Evolutionary conservation across 2,329 filamentous ascomycete species (phyloP).

Genomic region (Aspergillus carbonarius): DNA sequence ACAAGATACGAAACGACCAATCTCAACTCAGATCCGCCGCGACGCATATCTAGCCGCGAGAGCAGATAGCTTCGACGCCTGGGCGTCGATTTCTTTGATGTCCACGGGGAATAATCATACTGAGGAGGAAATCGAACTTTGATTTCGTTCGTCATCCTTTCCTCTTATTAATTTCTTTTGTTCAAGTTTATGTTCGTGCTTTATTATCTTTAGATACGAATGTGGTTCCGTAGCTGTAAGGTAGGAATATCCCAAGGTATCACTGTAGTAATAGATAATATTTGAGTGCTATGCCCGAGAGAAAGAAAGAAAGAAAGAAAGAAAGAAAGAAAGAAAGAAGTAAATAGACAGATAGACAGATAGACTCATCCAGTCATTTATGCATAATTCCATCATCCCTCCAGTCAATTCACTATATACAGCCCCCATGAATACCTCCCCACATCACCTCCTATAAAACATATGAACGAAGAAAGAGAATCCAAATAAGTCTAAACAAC

Average conservation of each 20-base stretch:
- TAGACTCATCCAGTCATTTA: neutral
- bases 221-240: too few species aligned
- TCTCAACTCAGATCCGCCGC: conserved; percentile 25
- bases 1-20: conserved; percentile 7
- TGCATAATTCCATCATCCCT: neutral
- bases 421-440: neutral
- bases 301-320: too few species aligned
- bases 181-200: neutral
- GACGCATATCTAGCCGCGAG: conserved; percentile 44
- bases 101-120: conserved; percentile 46
- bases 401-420: neutral
- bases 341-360: too few species aligned
- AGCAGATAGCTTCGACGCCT: conserved; percentile 44
- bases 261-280: too few species aligned
- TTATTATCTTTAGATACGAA: neutral
- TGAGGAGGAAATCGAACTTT: conserved; percentile 45
- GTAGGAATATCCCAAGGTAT: too few species aligned
- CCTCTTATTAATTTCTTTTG: neutral
- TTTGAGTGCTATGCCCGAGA: too few species aligned
- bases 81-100: conserved; percentile 43
- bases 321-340: neutral
- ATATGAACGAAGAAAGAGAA: neutral
- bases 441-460: neutral
- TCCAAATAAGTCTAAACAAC: neutral
- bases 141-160: conserved; percentile 1